Conservation (phyloP, 331 rosid species). For the Prunus yedoensis region DNA sequence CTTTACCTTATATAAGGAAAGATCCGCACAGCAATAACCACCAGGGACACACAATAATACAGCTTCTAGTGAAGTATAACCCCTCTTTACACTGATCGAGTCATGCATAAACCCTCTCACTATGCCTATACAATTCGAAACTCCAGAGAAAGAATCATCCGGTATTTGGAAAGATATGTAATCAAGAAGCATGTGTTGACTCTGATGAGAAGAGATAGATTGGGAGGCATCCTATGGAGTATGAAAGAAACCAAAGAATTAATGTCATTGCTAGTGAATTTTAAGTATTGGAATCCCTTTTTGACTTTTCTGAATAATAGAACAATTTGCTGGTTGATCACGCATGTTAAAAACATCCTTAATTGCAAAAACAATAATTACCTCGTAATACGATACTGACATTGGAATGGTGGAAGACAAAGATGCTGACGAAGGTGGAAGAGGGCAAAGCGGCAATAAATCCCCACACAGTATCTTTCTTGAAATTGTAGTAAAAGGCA, state of each 20-base stretch:
- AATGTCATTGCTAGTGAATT: not conserved
- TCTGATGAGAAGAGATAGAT: conserved; percentile 37
- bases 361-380: conserved; percentile 27
- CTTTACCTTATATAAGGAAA: conserved; percentile 86
- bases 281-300: not conserved
- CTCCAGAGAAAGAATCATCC: conserved; percentile 61
- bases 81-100: conserved; percentile 44
- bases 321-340: not conserved
- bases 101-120: conserved; percentile 69
- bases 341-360: not conserved
- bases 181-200: conserved; percentile 54
- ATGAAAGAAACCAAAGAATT: conserved; percentile 1
- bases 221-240: conserved; percentile 53
- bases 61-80: conserved; percentile 66
- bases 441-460: conserved; percentile 68
- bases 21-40: conserved; percentile 79
- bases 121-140: conserved; percentile 74
- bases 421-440: conserved; percentile 46
- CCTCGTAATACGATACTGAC: conserved; percentile 86
- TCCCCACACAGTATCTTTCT: conserved; percentile 75
- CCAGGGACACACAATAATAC: conserved; percentile 62
- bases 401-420: conserved; percentile 45
- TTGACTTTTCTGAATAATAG: not conserved
- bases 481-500: conserved; percentile 81
- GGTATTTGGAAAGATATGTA: conserved; percentile 80